Percentiles rank a stretch among this genome's conserved stretches.
These are phyloP conservation scores for Reutealis trisperma DNA, from an alignment of 345 rosid species.

Conservation along the genomic window DNA sequence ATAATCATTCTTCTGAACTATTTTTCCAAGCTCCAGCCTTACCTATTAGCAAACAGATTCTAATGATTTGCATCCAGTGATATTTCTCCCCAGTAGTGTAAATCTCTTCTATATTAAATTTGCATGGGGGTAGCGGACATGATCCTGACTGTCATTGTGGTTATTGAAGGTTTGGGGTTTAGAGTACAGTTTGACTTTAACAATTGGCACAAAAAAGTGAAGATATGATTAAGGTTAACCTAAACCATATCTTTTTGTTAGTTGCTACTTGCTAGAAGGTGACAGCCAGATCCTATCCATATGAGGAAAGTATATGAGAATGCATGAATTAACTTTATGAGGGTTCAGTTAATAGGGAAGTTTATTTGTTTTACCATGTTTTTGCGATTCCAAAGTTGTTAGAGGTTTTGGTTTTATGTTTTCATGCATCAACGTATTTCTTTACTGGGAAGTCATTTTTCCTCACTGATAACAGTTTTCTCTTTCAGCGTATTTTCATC, in stretches of 20 bases:
- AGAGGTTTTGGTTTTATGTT: constrained; percentile 3
- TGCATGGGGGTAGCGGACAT: not conserved
- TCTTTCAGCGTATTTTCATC: not conserved
- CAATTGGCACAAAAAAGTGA: not conserved
- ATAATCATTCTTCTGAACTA: not conserved
- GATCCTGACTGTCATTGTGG: not conserved
- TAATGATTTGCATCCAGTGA: no score
- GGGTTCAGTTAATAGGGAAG: not conserved
- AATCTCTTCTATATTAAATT: not conserved
- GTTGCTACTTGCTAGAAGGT: not conserved
- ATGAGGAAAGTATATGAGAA: not conserved
- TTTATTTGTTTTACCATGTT: not conserved
- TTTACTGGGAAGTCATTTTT: not conserved
- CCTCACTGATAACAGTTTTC: not conserved
- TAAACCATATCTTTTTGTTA: not conserved
- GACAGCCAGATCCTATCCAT: not conserved
- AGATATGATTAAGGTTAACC: not conserved
- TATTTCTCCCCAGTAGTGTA: not conserved
- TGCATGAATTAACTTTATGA: not conserved
- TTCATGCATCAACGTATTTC: not conserved
- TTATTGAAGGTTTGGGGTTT: not conserved
- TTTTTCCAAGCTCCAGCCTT: not conserved
- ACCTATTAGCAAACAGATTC: not conserved
- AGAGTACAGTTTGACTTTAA: not conserved
- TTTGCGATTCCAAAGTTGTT: not conserved